Conservation (phyloP, 345 rosid species). For the Physaria fendleri region DNA sequence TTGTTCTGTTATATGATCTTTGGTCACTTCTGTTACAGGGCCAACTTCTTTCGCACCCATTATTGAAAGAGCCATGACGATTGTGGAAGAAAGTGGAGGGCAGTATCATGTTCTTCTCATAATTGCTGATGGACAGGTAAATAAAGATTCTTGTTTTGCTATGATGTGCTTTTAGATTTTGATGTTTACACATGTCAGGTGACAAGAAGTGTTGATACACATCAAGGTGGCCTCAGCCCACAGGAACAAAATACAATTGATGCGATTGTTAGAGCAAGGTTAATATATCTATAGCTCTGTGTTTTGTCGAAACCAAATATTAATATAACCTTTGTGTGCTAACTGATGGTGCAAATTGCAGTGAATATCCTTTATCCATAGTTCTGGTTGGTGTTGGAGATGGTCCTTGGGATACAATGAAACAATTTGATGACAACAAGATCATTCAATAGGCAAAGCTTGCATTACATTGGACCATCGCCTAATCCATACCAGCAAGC, state of each 20-base stretch:
- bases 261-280: slow-evolving; percentile 84
- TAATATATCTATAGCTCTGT: neutral
- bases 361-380: too few relatives aligned
- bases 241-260: slow-evolving; percentile 68
- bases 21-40: slow-evolving; percentile 30
- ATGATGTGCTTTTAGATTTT: too few relatives aligned
- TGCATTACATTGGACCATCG: slow-evolving; percentile 51
- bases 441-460: slow-evolving; percentile 58
- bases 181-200: slow-evolving; percentile 34
- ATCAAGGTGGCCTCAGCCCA: slow-evolving; percentile 50
- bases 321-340: neutral
- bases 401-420: too few relatives aligned
- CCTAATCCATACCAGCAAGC: slow-evolving; percentile 83
- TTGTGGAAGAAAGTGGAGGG: slow-evolving; percentile 77
- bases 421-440: slow-evolving; percentile 71
- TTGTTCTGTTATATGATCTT: slow-evolving; percentile 13
- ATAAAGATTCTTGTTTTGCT: neutral
- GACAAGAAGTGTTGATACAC: slow-evolving; percentile 63
- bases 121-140: slow-evolving; percentile 91
- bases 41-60: slow-evolving; percentile 88
- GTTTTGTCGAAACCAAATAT: neutral
- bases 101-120: slow-evolving; percentile 83
- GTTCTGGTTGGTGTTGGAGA: too few relatives aligned
- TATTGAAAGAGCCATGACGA: slow-evolving; percentile 69
- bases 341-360: slow-evolving; percentile 21